Percentiles rank a stretch among this genome's conserved stretches.
phyloP scores from a whole-genome alignment of 2,329 filamentous ascomycete species.

The Calycina marina region DNA sequence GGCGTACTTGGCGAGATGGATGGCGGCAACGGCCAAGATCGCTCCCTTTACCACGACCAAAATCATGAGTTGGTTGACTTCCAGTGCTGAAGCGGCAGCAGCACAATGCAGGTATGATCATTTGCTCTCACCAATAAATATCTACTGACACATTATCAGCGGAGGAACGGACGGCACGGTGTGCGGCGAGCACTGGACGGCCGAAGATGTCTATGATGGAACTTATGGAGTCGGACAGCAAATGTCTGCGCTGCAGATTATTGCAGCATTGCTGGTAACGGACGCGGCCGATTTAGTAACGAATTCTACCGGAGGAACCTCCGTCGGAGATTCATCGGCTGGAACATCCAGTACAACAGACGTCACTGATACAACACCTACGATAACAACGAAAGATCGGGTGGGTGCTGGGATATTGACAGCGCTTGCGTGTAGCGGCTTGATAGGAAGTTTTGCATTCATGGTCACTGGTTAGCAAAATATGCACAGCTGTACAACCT shows the following conservation, averaged over 20 bases:
- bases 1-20: conserved; percentile 45
- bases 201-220: conserved; percentile 36
- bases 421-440: background rate
- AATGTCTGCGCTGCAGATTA: conserved; percentile 49
- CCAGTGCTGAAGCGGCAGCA: conserved; percentile 43
- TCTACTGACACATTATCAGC: too few relatives aligned
- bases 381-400: background rate
- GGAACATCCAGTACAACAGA: conserved; percentile 5
- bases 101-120: conserved; percentile 6
- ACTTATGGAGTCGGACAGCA: conserved; percentile 41
- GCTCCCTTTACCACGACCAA: conserved; percentile 40
- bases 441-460: background rate
- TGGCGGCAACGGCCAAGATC: conserved; percentile 47
- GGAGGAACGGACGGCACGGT: conserved; percentile 44
- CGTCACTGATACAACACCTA: background rate
- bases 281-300: conserved; percentile 30
- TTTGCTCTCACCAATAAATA: too few relatives aligned
- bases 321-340: conserved; percentile 24
- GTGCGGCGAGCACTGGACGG: conserved; percentile 49
- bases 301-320: conserved; percentile 41
- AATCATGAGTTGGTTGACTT: conserved; percentile 37
- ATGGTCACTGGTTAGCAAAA: too few relatives aligned
- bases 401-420: background rate
- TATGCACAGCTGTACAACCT: too few relatives aligned
- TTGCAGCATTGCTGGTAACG: conserved; percentile 41